A percentile compares a stretch with the other conserved stretches of the same genome.
Conservation (phyloP, 2,329 filamentous ascomycete genomes). For the Fusarium keratoplasticum region DNA sequence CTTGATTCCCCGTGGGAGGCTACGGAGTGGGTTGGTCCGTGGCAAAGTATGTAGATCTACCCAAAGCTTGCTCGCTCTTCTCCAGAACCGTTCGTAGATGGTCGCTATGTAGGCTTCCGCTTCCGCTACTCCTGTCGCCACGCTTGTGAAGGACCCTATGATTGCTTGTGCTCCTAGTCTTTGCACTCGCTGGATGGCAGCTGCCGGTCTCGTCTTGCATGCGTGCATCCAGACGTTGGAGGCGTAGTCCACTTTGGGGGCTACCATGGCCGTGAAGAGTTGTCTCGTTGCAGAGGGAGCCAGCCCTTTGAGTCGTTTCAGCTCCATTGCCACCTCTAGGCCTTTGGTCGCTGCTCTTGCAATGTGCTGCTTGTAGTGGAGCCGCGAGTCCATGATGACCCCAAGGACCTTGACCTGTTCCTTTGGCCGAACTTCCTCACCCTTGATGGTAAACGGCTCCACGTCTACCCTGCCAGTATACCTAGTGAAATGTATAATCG, state of each 20-base stretch:
- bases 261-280: no score
- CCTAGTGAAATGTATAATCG: conserved; percentile 44
- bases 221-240: no score
- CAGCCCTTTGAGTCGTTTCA: no score
- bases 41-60: conserved; percentile 10
- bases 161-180: conserved; percentile 30
- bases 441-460: conserved; percentile 15
- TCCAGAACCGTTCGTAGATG: conserved; percentile 28
- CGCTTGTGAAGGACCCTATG: conserved; percentile 26
- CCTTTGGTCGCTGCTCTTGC: no score
- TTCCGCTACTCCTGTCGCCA: conserved; percentile 34
- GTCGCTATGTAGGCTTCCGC: conserved; percentile 34
- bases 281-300: no score
- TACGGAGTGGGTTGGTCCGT: conserved; percentile 11
- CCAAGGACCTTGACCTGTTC: conserved; percentile 27
- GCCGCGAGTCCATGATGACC: no score
- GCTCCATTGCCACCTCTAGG: no score
- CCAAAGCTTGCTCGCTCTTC: conserved; percentile 21
- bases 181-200: background rate
- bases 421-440: conserved; percentile 12
- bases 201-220: no score
- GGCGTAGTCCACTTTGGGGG: no score
- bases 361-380: no score
- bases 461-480: conserved; percentile 54
- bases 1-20: conserved; percentile 8